phyloP scores from a whole-genome alignment of 192 early-diverging fungal species.

The Jimgerdemannia flammicorona region DNA sequence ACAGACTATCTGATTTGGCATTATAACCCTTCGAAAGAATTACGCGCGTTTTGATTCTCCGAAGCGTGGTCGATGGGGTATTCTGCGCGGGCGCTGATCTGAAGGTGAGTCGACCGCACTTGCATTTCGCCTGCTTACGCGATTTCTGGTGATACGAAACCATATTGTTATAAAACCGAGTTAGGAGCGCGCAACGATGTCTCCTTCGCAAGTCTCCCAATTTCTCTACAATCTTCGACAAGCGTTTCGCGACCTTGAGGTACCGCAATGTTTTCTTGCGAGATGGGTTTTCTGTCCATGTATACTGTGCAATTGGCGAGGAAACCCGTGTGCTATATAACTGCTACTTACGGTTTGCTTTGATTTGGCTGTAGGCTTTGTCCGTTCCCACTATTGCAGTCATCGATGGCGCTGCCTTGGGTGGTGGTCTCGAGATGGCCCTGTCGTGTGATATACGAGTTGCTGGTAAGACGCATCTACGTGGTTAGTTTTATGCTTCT shows the following conservation, averaged over 20 bases:
- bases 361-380: constrained; percentile 45
- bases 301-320: too few species aligned
- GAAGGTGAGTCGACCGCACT: constrained; percentile 49
- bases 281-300: constrained; percentile 1
- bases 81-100: constrained; percentile 97
- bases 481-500: neutral
- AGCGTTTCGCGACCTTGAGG: constrained; percentile 80
- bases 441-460: constrained; percentile 87
- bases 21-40: constrained; percentile 32
- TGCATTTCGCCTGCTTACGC: neutral
- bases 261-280: constrained; percentile 8
- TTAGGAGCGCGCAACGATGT: constrained; percentile 82
- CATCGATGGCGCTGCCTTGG: constrained; percentile 91
- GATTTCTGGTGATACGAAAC: neutral
- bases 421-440: constrained; percentile 90
- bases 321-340: too few species aligned
- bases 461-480: constrained; percentile 49
- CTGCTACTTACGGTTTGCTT: too few species aligned
- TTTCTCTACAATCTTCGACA: constrained; percentile 79
- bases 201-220: constrained; percentile 64
- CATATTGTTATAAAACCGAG: neutral
- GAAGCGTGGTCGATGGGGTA: constrained; percentile 71
- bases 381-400: constrained; percentile 93
- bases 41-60: constrained; percentile 75
- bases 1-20: neutral